phyloP scores from a whole-genome alignment of 106 monocot species.

The Dendrobium nobile region DNA sequence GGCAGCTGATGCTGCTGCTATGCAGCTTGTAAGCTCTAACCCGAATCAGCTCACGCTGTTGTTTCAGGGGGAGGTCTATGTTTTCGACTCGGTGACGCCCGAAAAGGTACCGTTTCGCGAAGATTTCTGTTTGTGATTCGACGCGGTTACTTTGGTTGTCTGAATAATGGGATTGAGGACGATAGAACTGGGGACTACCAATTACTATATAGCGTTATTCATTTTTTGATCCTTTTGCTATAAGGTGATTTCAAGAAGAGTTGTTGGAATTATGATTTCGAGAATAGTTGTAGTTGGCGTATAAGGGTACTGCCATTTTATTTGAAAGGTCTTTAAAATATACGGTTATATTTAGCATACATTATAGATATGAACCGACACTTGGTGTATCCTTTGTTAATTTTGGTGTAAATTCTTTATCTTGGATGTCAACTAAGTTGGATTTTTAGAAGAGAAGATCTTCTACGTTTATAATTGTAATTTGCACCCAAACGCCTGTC shows the following conservation, averaged over 20 bases:
- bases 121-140: background rate
- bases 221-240: background rate
- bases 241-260: too few relatives aligned
- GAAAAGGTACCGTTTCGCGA: conserved; percentile 52
- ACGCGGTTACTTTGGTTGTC: background rate
- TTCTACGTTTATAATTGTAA: background rate
- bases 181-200: background rate
- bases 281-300: too few relatives aligned
- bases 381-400: too few relatives aligned
- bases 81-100: conserved; percentile 82
- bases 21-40: conserved; percentile 31
- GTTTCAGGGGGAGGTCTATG: conserved; percentile 89
- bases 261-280: too few relatives aligned
- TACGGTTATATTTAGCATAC: too few relatives aligned
- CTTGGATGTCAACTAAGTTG: background rate
- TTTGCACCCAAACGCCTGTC: background rate
- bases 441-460: background rate
- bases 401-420: too few relatives aligned
- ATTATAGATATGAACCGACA: too few relatives aligned
- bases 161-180: background rate
- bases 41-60: conserved; percentile 82
- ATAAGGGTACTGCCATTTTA: too few relatives aligned
- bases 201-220: background rate
- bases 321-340: too few relatives aligned
- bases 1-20: conserved; percentile 34